phyloP scores from a whole-genome alignment of 1,284 basidiomycete species.

The Trichosporon asahii region DNA sequence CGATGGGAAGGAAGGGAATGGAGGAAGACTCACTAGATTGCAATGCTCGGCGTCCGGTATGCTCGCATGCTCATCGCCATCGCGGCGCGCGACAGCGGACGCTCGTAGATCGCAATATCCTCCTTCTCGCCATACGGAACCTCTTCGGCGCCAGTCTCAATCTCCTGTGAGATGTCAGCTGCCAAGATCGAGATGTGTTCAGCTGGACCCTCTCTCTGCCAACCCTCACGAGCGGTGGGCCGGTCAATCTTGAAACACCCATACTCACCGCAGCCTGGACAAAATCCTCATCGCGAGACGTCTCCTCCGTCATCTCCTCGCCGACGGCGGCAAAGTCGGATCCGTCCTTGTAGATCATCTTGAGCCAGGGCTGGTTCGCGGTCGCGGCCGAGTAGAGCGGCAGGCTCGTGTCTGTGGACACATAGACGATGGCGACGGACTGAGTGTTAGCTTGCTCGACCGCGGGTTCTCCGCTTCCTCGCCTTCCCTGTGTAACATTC shows the following conservation, averaged over 20 bases:
- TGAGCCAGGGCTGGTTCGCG: conserved; percentile 46
- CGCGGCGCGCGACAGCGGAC: conserved; percentile 50
- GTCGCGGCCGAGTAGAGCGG: conserved; percentile 31
- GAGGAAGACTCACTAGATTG: conserved; percentile 45
- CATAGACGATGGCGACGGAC: conserved; percentile 45
- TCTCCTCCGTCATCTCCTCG: conserved; percentile 38
- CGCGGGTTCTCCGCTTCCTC: too few species aligned
- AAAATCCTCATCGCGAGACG: conserved; percentile 51
- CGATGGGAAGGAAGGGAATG: background rate
- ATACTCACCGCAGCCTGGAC: conserved; percentile 47
- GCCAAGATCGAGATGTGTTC: too few species aligned
- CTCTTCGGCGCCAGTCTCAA: conserved; percentile 44
- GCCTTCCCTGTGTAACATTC: too few species aligned
- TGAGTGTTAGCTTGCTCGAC: conserved; percentile 20
- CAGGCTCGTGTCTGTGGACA: conserved; percentile 47
- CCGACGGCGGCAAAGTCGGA: conserved; percentile 50
- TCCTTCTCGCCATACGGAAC: conserved; percentile 46
- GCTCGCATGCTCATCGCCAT: conserved; percentile 44
- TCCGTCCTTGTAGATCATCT: conserved; percentile 50
- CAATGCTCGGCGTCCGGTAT: conserved; percentile 46
- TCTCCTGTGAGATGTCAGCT: conserved; percentile 33
- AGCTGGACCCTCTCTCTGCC: too few species aligned
- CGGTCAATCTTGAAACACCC: too few species aligned
- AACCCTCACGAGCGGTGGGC: too few species aligned
- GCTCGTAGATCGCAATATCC: conserved; percentile 47